Conservation (phyloP, 2,329 filamentous ascomycete genomes). For the Phaeomoniella chlamydospora region DNA sequence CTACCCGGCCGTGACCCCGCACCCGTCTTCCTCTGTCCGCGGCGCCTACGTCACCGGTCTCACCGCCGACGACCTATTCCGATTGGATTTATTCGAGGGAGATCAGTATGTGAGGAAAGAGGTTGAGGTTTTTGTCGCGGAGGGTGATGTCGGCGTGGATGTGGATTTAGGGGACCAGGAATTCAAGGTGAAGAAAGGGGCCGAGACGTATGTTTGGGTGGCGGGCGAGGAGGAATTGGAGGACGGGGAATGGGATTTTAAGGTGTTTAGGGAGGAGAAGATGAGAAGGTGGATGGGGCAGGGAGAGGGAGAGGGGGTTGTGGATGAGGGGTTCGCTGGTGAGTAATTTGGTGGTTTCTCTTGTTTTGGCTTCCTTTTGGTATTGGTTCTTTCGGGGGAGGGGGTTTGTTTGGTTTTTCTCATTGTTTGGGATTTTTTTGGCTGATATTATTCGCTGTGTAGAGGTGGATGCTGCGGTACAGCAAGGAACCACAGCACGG, state of each 20-base stretch:
- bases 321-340: constrained; percentile 14
- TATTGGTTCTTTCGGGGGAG: not conserved
- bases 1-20: constrained; percentile 61
- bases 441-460: not conserved
- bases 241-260: constrained; percentile 72
- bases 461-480: not conserved
- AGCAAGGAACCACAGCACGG: not conserved
- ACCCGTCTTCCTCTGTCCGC: constrained; percentile 40
- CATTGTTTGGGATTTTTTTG: not conserved
- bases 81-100: constrained; percentile 75
- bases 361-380: not conserved
- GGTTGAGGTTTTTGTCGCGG: constrained; percentile 30
- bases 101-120: constrained; percentile 46
- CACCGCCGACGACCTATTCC: constrained; percentile 58
- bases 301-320: constrained; percentile 26
- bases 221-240: constrained; percentile 40
- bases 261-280: constrained; percentile 67
- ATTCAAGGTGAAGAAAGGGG: constrained; percentile 30
- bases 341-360: constrained; percentile 2
- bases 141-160: constrained; percentile 11
- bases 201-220: constrained; percentile 53
- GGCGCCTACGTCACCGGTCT: constrained; percentile 68
- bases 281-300: constrained; percentile 42
- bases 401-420: not conserved
- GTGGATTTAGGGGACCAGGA: constrained; percentile 18